Evolutionary conservation across 2,329 filamentous ascomycete species (phyloP).

Genomic region (Stemphylium vesicarium): DNA sequence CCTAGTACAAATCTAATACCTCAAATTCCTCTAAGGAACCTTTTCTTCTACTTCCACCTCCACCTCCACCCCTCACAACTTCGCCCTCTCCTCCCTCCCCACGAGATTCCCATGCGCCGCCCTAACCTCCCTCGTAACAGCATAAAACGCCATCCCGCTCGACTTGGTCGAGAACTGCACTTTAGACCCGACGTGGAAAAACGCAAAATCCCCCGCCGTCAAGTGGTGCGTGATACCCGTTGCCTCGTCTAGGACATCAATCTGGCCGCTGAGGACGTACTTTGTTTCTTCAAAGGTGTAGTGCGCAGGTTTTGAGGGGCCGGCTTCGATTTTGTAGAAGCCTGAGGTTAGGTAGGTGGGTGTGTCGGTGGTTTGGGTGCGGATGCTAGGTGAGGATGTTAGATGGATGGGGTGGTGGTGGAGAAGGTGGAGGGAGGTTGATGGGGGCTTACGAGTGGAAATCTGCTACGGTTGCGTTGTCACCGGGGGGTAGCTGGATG

Average conservation of each 20-base stretch:
- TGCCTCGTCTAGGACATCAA: slow-evolving; percentile 27
- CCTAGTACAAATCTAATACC: too few species aligned
- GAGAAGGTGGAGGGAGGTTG: neutral
- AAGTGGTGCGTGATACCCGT: slow-evolving; percentile 27
- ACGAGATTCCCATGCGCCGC: slow-evolving; percentile 18
- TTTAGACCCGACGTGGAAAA: slow-evolving; percentile 27
- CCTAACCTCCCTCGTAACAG: slow-evolving; percentile 23
- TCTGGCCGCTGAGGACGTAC: slow-evolving; percentile 26
- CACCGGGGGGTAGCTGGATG: slow-evolving; percentile 23
- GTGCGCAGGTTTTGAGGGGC: slow-evolving; percentile 18
- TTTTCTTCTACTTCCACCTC: too few species aligned
- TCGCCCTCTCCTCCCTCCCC: slow-evolving; percentile 13
- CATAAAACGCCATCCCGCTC: slow-evolving; percentile 26
- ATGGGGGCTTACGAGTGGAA: slow-evolving; percentile 23
- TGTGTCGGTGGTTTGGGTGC: slow-evolving; percentile 19
- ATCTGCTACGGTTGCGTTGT: slow-evolving; percentile 28
- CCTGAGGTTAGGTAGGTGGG: slow-evolving; percentile 26
- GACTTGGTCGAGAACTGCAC: slow-evolving; percentile 29
- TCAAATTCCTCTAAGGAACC: too few species aligned
- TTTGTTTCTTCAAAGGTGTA: slow-evolving; percentile 31
- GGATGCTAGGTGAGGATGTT: slow-evolving; percentile 11
- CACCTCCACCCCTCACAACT: slow-evolving; percentile 4
- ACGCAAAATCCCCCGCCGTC: slow-evolving; percentile 28
- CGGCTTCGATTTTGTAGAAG: slow-evolving; percentile 30
- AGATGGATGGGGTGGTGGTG: neutral